A percentile compares a stretch with the other conserved stretches of the same genome.
These are phyloP conservation scores for Aquilaria agallochum DNA, from an alignment of 441 rosid genomes.

Conservation along the genomic window DNA sequence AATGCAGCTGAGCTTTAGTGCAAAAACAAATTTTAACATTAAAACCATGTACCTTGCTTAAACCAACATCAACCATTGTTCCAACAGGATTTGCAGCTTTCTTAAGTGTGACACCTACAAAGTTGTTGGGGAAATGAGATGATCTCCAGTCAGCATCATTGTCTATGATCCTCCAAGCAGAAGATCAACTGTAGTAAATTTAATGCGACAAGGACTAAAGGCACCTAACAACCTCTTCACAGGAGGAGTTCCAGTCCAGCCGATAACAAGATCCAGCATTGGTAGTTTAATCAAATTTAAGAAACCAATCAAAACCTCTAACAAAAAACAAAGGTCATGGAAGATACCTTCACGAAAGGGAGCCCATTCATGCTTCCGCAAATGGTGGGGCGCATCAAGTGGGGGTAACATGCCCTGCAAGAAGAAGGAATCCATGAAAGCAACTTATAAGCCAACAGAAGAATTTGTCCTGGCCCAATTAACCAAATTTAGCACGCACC, in stretches of 20 bases:
- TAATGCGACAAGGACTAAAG: no score
- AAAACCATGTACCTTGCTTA: slow-evolving; percentile 59
- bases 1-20: background rate
- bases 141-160: background rate
- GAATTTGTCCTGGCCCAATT: background rate
- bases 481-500: slow-evolving; percentile 35
- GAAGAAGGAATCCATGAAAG: background rate
- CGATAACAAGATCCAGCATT: background rate
- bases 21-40: slow-evolving; percentile 1
- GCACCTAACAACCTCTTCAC: no score
- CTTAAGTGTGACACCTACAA: slow-evolving; percentile 66
- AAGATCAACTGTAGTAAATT: no score
- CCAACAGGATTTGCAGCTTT: slow-evolving; percentile 39
- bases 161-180: background rate
- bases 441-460: background rate
- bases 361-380: slow-evolving; percentile 96
- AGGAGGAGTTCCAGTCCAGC: no score
- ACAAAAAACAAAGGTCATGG: slow-evolving; percentile 2
- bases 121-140: slow-evolving; percentile 16
- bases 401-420: slow-evolving; percentile 91
- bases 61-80: slow-evolving; percentile 85
- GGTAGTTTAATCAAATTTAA: no score
- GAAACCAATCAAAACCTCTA: slow-evolving; percentile 5
- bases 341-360: slow-evolving; percentile 74
- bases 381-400: slow-evolving; percentile 96